Base-by-base conservation (phyloP, 495 filamentous ascomycete genomes). In the Talaromyces adpressus region DNA sequence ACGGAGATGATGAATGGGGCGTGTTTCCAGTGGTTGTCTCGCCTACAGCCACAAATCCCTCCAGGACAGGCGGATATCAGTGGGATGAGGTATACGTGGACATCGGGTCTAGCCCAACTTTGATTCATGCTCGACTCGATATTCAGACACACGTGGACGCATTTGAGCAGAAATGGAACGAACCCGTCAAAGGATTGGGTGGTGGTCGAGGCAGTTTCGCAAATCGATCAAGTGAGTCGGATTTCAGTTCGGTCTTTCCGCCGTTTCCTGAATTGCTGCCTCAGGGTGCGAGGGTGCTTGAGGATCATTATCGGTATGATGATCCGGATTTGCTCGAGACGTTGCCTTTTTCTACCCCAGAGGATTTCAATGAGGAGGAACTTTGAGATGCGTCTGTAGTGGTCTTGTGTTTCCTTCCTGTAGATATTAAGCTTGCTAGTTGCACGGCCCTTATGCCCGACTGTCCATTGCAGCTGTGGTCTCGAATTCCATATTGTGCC, bases 91-190 rank as follows among this genome's bases (percentile, higher is more conserved):
- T 34, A 7, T 36, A 34, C 34, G 18, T 59, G n/a, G 27, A 59
- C 11, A 59, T 59, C 29, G 30, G 1, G 18, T 59, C 57, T 2
- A n/a, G 30, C 20, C 16, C 34, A n/a, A 36, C 30, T 22, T 34
- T 36, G 16, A n/a, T 34, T 5, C 12, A 36, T 22, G 18, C 34
- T n/a, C 18, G 8, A 20, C 4, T 47, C 34, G 58, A 60, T 47
- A 45, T 60, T 34, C n/a, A 25, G 22, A 12, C 9, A 16, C 34
- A 47, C 5, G 14, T 60, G 22, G 27, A 29, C 14, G 20, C 3
- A 4, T 60, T 23, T n/a, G 58, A 60, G 36, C 6, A 1, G 4
- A 60, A 60, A 27, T 60, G 58, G 58, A 60, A 60, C 7, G 58
- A 60, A 16, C 11, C 14, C n/a, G 45, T 49, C 45, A 18, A 7